Conservation (phyloP, 2,329 filamentous ascomycete genomes). For the Tolypocladium paradoxum region DNA sequence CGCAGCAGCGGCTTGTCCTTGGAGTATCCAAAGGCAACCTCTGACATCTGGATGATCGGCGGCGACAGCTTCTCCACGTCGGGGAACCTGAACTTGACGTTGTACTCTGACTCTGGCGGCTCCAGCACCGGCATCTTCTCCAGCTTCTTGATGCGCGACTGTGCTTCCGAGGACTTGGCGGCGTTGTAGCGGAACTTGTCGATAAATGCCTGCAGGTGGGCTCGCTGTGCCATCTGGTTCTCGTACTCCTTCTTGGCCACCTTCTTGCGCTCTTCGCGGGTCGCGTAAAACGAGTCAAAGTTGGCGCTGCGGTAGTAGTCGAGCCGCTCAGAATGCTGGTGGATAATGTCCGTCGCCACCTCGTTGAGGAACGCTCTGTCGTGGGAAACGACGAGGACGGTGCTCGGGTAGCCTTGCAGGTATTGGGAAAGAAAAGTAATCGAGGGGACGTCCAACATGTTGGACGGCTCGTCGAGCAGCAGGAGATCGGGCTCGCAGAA, state of each 20-base stretch:
- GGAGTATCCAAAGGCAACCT: conserved; percentile 81
- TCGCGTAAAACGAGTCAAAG: conserved; percentile 95
- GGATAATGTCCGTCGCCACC: conserved; percentile 97
- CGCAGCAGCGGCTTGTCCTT: conserved; percentile 68
- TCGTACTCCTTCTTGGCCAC: conserved; percentile 95
- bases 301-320: conserved; percentile 99
- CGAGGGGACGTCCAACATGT: conserved; percentile 99
- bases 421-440: conserved; percentile 97
- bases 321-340: conserved; percentile 91
- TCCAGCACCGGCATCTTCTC: conserved; percentile 93
- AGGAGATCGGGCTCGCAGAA: conserved; percentile 97
- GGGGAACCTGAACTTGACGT: conserved; percentile 92
- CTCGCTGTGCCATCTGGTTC: conserved; percentile 90
- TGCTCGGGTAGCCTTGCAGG: conserved; percentile 86
- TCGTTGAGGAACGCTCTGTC: conserved; percentile 98
- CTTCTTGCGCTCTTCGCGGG: conserved; percentile 94
- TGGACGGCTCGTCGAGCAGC: conserved; percentile 96
- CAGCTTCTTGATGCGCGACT: conserved; percentile 97
- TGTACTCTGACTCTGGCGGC: conserved; percentile 86
- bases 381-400: conserved; percentile 93
- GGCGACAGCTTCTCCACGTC: conserved; percentile 96
- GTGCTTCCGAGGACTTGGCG: conserved; percentile 94
- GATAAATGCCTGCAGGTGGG: conserved; percentile 94
- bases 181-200: conserved; percentile 99
- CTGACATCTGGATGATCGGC: conserved; percentile 94